Percentiles rank a stretch among this genome's conserved stretches.
Conservation (phyloP, 192 early-diverging fungal genomes). For the Allomyces arbusculus region DNA sequence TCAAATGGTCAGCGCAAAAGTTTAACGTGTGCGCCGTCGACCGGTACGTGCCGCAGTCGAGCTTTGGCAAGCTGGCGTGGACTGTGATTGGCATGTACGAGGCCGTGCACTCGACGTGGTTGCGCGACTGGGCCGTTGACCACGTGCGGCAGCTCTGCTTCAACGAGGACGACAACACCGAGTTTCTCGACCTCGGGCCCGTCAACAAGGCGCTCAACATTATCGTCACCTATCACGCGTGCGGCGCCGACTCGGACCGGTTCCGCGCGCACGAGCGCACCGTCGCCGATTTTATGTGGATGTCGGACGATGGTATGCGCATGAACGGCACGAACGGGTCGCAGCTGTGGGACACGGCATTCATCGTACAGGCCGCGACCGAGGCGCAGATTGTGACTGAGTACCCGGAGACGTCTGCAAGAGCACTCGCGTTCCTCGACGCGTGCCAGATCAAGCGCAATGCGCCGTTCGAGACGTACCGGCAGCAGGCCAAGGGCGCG, state of each 20-base stretch:
- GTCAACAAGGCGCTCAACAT: conserved; percentile 89
- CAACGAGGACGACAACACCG: conserved; percentile 74
- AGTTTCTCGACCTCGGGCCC: conserved; percentile 75
- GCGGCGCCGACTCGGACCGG: conserved; percentile 60
- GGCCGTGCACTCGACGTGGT: conserved; percentile 25
- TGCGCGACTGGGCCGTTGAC: conserved; percentile 46
- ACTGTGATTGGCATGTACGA: conserved; percentile 45
- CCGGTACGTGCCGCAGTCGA: conserved; percentile 64
- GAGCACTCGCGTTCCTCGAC: conserved; percentile 66
- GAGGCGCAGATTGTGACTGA: conserved; percentile 24
- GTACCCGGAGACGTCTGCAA: conserved; percentile 34
- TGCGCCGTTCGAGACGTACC: conserved; percentile 47
- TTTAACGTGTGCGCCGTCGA: conserved; percentile 68
- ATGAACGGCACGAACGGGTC: conserved; percentile 92
- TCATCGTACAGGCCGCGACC: conserved; percentile 61
- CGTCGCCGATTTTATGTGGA: conserved; percentile 78
- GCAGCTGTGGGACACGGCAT: conserved; percentile 90
- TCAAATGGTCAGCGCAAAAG: conserved; percentile 59
- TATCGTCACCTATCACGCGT: conserved; percentile 63
- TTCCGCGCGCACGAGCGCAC: conserved; percentile 54
- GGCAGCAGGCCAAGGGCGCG: conserved; percentile 70
- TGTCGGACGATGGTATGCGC: conserved; percentile 73
- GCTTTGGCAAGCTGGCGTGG: conserved; percentile 35
- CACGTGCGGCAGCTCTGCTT: conserved; percentile 63
- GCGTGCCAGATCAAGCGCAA: conserved; percentile 61